phyloP scores from a whole-genome alignment of 345 rosid species.

The Bruguiera parviflora region DNA sequence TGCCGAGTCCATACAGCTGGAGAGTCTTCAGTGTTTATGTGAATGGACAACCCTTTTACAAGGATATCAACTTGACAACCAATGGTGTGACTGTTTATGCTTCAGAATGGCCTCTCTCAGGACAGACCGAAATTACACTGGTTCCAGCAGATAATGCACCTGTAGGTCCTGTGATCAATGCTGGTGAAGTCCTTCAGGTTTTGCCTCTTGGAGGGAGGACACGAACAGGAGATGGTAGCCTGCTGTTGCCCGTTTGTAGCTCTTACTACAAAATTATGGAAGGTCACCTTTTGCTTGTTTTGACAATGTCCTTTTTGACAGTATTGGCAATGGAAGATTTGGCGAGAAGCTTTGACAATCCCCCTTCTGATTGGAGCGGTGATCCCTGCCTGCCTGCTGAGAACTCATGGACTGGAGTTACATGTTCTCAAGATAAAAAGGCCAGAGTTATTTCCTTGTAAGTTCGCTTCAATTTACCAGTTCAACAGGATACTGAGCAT shows the following conservation, averaged over 20 bases:
- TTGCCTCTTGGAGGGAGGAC: conserved; percentile 66
- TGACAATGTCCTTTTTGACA: conserved; percentile 19
- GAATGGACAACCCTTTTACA: conserved; percentile 57
- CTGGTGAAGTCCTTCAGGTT: conserved; percentile 74
- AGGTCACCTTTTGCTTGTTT: neutral
- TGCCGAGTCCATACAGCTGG: conserved; percentile 61
- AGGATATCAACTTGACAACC: conserved; percentile 56
- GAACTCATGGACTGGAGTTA: conserved; percentile 85
- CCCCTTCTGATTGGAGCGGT: conserved; percentile 78
- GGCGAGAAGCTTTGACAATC: conserved; percentile 48
- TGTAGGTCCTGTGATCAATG: conserved; percentile 68
- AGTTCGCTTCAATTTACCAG: conserved; percentile 29
- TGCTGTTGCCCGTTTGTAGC: conserved; percentile 7
- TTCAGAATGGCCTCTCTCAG: conserved; percentile 67
- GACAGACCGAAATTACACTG: conserved; percentile 56
- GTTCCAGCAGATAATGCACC: conserved; percentile 40
- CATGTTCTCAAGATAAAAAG: conserved; percentile 52
- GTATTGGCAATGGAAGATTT: conserved; percentile 62
- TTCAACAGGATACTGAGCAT: neutral
- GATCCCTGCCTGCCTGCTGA: conserved; percentile 85
- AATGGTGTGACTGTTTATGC: conserved; percentile 64
- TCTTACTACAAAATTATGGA: neutral
- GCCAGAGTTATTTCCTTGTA: conserved; percentile 63
- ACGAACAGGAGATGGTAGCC: conserved; percentile 61
- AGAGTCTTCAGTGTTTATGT: conserved; percentile 63